Evolutionary conservation across 331 rosid genomes (phyloP), one percentile per base, ranked within the genome.

Genomic region (Acacia concinna): DNA sequence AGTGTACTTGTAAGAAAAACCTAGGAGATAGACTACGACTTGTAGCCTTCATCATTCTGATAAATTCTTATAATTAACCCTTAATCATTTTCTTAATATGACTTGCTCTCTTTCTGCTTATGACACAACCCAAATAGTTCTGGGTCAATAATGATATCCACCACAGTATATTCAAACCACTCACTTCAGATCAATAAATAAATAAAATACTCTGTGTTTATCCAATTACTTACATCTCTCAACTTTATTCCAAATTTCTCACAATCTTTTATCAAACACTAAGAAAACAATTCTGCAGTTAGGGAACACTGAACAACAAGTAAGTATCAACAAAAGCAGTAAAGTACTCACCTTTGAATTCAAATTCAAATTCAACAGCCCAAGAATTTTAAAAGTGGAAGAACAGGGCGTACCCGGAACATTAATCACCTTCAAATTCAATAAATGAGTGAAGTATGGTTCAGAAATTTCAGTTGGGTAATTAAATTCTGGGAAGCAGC

Each of bases 21-120:
- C 85, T 74, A 83, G 71, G 81, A 83, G 71, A 60, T 73, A 78
- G 87, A 83, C 28, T 75, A 52, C 8, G 82, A 83, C 79, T 77
- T 21, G 64, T 56, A 59, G 73, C 74, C 74, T 69, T 85, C 66
- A 68, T 47, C 46, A 51, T 35, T 74, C 71, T 82, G 64, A 83
- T 83, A 38, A 83, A 80, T 63, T 75, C 14, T 46, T 25, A 74
- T 11, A 40, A 38, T 74, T 25, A 67, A 25, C 4, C 78, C 68
- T 60, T 47, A 80, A 82, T 82, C 66, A 70, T 77, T 71, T 23
- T 68, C 51, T 75, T 78, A 78, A 64, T n/a, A 74, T 66, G 68
- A 64, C 73, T 57, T 54, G 15, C 31, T 74, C 38, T 79, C 37
- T 82, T 28, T 81, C 34, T 81, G 86, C 81, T 81, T 73, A 81